Evolutionary conservation across 306 rosid species (phyloP).

Genomic region (Dalbergia cochinchinensis): DNA sequence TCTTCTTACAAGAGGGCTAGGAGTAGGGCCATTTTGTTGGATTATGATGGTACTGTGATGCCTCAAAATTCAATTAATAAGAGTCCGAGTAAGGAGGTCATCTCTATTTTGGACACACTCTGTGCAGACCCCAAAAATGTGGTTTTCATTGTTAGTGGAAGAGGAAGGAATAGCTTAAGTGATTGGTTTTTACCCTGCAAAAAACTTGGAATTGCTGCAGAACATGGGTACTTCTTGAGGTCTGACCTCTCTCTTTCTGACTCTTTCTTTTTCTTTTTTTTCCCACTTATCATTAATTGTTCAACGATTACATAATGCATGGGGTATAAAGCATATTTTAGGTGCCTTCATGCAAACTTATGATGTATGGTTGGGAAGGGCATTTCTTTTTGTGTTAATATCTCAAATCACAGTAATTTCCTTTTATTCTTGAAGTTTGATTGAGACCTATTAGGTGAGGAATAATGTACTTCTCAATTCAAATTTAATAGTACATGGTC

Average conservation of each 20-base stretch:
- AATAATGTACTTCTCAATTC: conserved; percentile 23
- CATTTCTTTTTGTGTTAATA: conserved; percentile 22
- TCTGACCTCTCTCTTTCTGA: conserved; percentile 41
- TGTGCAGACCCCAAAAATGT: conserved; percentile 70
- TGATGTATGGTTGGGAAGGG: conserved; percentile 4
- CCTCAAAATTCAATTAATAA: conserved; percentile 76
- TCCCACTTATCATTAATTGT: conserved; percentile 3
- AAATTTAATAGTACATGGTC: conserved; percentile 12
- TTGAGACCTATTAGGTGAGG: neutral
- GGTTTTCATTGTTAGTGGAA: conserved; percentile 87
- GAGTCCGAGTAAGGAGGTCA: conserved; percentile 70
- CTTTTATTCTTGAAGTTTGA: conserved; percentile 20
- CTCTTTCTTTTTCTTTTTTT: neutral
- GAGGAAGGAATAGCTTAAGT: conserved; percentile 73
- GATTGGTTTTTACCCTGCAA: conserved; percentile 74
- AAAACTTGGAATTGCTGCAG: conserved; percentile 85
- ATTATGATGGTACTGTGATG: conserved; percentile 87
- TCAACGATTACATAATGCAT: conserved; percentile 12
- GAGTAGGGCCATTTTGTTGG: conserved; percentile 81
- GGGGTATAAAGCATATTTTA: conserved; percentile 12
- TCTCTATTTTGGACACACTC: conserved; percentile 63
- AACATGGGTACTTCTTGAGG: conserved; percentile 85
- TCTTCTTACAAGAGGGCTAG: conserved; percentile 64
- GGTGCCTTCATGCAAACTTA: conserved; percentile 19
- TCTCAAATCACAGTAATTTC: conserved; percentile 11